Evolutionary conservation across 1,139 yeast genomes (phyloP), one percentile per base, ranked within the genome.

Genomic region (Pneumocystis carinii): DNA sequence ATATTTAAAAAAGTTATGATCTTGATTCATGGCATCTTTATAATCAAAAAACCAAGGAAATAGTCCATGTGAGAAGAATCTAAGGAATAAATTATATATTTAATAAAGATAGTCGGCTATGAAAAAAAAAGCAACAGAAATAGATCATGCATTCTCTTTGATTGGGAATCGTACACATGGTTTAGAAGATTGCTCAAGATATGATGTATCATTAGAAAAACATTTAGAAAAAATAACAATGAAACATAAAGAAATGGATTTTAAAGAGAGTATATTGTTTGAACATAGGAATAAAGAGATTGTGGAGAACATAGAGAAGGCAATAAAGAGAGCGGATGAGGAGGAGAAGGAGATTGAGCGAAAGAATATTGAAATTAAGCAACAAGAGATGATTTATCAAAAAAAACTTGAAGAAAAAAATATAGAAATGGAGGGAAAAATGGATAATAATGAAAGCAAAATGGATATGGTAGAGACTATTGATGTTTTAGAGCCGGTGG

Each of bases 381-480:
- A 53, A 36, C 39, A 61, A 53, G 61, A 66, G 60, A 63, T 65
- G 62, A 38, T 64, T 64, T 62, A 69, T 65, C 66, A 66, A 65
- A 62, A 67, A 61, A 64, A 65, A 66, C 60, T 64, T 65, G 62
- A 64, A 58, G 57, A 62, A 48, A 62, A 41, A 60, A 61, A 64
- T 60, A 61, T 37, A 64, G 15, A 36, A 19, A 17, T 24, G 32
- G 59, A 59, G 24, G 60, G 57, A 41, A 29, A 32, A n/a, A 56
- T 48, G 48, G 58, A 27, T 62, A 53, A 32, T 15, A 60, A 61
- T 15, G 42, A 29, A n/a, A 56, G 24, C 60, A 14, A 42, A 32
- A 15, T 42, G 61, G n/a, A 66, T 64, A 41, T 66, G 37, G 14
- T 24, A 38, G 35, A 56, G 17, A 29, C 6, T 14, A 53, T 27